phyloP scores from a whole-genome alignment of 2,329 filamentous ascomycete species.

The Remersonia thermophila region DNA sequence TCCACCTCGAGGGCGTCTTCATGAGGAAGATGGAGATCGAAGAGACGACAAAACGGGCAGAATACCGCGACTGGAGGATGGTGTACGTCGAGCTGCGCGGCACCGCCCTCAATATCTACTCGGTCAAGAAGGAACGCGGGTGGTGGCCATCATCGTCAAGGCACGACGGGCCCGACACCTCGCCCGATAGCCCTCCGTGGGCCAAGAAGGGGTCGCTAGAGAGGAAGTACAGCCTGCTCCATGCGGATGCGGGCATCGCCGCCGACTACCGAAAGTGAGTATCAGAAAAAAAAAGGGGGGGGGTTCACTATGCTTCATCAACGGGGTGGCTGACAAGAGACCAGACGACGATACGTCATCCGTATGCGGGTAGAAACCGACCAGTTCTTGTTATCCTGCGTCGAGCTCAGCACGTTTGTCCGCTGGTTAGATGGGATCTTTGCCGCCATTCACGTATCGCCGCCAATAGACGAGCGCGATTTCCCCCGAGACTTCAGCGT shows the following conservation, averaged over 20 bases:
- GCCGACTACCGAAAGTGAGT: slow-evolving; percentile 58
- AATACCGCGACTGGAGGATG: slow-evolving; percentile 51
- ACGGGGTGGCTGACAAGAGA: slow-evolving; percentile 6
- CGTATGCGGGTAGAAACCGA: slow-evolving; percentile 62
- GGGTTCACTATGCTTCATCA: no score
- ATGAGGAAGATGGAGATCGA: slow-evolving; percentile 54
- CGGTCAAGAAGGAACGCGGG: slow-evolving; percentile 45
- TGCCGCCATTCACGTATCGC: slow-evolving; percentile 60
- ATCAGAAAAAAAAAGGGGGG: background rate
- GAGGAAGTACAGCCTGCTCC: slow-evolving; percentile 58
- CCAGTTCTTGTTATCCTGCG: slow-evolving; percentile 58
- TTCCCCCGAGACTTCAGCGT: slow-evolving; percentile 51
- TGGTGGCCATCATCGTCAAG: slow-evolving; percentile 34
- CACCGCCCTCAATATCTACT: slow-evolving; percentile 54
- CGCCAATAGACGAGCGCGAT: slow-evolving; percentile 57
- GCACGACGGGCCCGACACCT: slow-evolving; percentile 32
- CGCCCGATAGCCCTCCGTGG: slow-evolving; percentile 39
- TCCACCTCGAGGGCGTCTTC: slow-evolving; percentile 45
- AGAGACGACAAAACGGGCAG: slow-evolving; percentile 48
- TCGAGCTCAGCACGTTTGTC: slow-evolving; percentile 52
- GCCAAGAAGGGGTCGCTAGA: slow-evolving; percentile 44
- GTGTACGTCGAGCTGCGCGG: slow-evolving; percentile 54
- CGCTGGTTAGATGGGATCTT: slow-evolving; percentile 57
- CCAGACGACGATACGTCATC: slow-evolving; percentile 51
- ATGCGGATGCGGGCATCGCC: slow-evolving; percentile 64